Conservation (phyloP, 768 basidiomycete species). For the Tylopilus rubrobrunneus region DNA sequence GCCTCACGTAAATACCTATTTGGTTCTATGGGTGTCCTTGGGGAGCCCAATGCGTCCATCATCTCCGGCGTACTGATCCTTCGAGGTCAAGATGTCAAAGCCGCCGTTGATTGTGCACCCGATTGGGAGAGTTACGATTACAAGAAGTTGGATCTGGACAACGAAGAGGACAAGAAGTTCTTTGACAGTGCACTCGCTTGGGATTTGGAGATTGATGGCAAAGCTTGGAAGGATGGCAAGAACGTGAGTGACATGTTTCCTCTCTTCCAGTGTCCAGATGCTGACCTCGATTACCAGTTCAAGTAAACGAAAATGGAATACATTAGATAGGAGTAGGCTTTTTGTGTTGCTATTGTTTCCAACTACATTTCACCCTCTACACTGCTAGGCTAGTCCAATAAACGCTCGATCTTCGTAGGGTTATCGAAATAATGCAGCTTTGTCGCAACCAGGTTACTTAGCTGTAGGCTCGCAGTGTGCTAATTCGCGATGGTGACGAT, state of each 20-base stretch:
- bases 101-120: constrained; percentile 77
- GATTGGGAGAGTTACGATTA: constrained; percentile 90
- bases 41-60: constrained; percentile 68
- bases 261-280: neutral
- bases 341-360: constrained; percentile 4
- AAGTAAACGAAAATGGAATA: constrained; percentile 14
- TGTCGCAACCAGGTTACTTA: too few relatives aligned
- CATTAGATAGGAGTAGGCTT: constrained; percentile 26
- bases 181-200: constrained; percentile 92
- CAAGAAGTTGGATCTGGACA: constrained; percentile 70
- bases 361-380: constrained; percentile 1
- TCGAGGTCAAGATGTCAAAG: constrained; percentile 71
- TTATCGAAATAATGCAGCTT: neutral
- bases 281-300: constrained; percentile 17
- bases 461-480: too few relatives aligned
- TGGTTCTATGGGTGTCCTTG: constrained; percentile 89
- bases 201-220: constrained; percentile 87
- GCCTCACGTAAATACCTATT: constrained; percentile 96
- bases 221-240: constrained; percentile 90
- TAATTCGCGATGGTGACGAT: too few relatives aligned
- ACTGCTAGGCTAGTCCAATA: neutral
- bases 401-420: neutral
- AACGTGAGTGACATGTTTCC: constrained; percentile 53
- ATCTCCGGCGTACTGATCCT: constrained; percentile 81
- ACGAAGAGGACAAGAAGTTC: constrained; percentile 77